These are phyloP conservation scores for Agroathelia rolfsii DNA, from an alignment of 1,284 basidiomycete species.

Conservation along the genomic window DNA sequence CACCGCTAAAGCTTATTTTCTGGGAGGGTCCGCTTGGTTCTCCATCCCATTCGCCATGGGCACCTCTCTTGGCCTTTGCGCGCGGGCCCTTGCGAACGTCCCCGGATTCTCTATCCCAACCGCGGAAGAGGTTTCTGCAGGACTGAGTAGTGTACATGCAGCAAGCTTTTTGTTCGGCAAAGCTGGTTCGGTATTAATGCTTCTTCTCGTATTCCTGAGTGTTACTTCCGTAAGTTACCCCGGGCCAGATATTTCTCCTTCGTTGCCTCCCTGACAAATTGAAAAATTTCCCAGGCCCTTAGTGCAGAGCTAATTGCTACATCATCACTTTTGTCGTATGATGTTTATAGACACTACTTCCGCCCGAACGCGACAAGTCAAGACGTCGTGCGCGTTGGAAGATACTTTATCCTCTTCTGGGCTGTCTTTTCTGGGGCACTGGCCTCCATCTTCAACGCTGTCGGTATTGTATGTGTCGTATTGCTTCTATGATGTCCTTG, in stretches of 20 bases:
- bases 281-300: conserved; percentile 14
- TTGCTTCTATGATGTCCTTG: conserved; percentile 23
- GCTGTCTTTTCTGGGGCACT: conserved; percentile 34
- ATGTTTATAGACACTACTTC: conserved; percentile 25
- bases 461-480: conserved; percentile 24
- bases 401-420: conserved; percentile 27
- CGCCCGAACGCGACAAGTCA: conserved; percentile 15
- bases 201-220: conserved; percentile 21
- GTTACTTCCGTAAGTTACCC: conserved; percentile 21
- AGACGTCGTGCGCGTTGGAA: conserved; percentile 20
- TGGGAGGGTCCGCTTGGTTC: conserved; percentile 22
- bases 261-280: not conserved
- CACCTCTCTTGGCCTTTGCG: conserved; percentile 15
- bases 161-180: conserved; percentile 16
- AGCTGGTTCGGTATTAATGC: conserved; percentile 15
- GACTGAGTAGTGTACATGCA: conserved; percentile 19
- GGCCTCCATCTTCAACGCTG: conserved; percentile 37
- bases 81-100: conserved; percentile 11
- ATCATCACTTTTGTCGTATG: conserved; percentile 26
- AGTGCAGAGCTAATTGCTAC: conserved; percentile 33
- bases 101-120: conserved; percentile 12
- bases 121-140: conserved; percentile 16
- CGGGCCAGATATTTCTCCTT: no score
- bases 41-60: conserved; percentile 17
- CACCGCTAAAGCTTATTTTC: conserved; percentile 18